These are phyloP conservation scores for Debaryomyces psychrophilus DNA, from an alignment of 1,139 yeast genomes.

Conservation along the genomic window DNA sequence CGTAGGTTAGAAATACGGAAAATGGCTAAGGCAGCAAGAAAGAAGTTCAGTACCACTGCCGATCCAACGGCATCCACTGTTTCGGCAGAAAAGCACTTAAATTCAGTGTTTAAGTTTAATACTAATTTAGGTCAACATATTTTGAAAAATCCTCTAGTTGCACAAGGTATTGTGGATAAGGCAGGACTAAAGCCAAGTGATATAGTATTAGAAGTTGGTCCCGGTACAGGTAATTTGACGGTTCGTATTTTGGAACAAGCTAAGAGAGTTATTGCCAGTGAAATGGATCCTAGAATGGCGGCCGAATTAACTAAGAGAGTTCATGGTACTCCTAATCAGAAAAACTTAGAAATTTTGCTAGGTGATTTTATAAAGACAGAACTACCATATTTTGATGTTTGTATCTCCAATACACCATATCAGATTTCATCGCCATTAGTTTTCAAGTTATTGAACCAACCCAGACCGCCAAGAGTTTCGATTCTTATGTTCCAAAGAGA, in stretches of 20 bases:
- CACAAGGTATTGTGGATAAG: conserved; percentile 97
- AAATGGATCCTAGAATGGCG: conserved; percentile 99
- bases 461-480: conserved; percentile 92
- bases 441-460: conserved; percentile 86
- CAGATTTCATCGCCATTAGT: conserved; percentile 97
- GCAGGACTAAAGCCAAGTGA: conserved; percentile 93
- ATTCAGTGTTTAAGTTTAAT: conserved; percentile 92
- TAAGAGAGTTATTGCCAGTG: conserved; percentile 88
- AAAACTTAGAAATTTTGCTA: conserved; percentile 83
- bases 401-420: conserved; percentile 96
- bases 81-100: conserved; percentile 69
- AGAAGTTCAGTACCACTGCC: conserved; percentile 49
- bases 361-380: conserved; percentile 98
- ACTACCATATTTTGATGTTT: conserved; percentile 90
- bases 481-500: conserved; percentile 98
- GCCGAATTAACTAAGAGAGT: conserved; percentile 97
- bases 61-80: conserved; percentile 52
- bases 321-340: conserved; percentile 92
- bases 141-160: conserved; percentile 91
- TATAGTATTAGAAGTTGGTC: conserved; percentile 94
- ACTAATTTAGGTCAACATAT: conserved; percentile 98
- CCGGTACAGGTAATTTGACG: conserved; percentile 98
- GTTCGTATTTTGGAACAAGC: conserved; percentile 92
- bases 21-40: conserved; percentile 61
- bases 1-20: not conserved